phyloP scores from a whole-genome alignment of 192 early-diverging fungal genomes.

The Rhizophagus clarus region DNA sequence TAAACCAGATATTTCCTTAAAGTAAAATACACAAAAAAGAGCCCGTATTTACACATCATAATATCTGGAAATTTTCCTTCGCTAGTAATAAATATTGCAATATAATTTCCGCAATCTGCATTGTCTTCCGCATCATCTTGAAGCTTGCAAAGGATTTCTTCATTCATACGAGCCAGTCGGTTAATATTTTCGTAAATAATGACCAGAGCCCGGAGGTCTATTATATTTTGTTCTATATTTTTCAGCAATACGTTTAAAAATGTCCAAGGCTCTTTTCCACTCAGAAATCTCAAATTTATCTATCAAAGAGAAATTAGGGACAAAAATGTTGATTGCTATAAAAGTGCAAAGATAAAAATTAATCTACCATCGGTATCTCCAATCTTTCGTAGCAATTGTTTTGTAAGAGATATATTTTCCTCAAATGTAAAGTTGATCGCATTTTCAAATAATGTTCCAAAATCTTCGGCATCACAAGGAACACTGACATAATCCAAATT shows the following conservation, averaged over 20 bases:
- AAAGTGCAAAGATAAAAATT: too few relatives aligned
- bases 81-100: slow-evolving; percentile 5
- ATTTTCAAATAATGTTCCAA: too few relatives aligned
- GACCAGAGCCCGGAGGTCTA: slow-evolving; percentile 26
- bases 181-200: slow-evolving; percentile 16
- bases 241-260: slow-evolving; percentile 13
- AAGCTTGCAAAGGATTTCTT: slow-evolving; percentile 17
- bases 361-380: too few relatives aligned
- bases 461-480: too few relatives aligned
- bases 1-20: background rate
- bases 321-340: background rate
- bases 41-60: slow-evolving; percentile 26
- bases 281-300: background rate
- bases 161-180: background rate
- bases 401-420: too few relatives aligned
- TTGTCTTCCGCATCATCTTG: slow-evolving; percentile 28
- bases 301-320: too few relatives aligned
- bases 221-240: background rate
- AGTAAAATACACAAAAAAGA: background rate
- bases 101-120: slow-evolving; percentile 21
- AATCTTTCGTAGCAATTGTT: too few relatives aligned
- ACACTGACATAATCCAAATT: too few relatives aligned
- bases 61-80: slow-evolving; percentile 18
- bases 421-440: too few relatives aligned
- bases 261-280: background rate